These are phyloP conservation scores for Trichoderma breve DNA, from an alignment of 2,329 filamentous ascomycete genomes.

Conservation along the genomic window DNA sequence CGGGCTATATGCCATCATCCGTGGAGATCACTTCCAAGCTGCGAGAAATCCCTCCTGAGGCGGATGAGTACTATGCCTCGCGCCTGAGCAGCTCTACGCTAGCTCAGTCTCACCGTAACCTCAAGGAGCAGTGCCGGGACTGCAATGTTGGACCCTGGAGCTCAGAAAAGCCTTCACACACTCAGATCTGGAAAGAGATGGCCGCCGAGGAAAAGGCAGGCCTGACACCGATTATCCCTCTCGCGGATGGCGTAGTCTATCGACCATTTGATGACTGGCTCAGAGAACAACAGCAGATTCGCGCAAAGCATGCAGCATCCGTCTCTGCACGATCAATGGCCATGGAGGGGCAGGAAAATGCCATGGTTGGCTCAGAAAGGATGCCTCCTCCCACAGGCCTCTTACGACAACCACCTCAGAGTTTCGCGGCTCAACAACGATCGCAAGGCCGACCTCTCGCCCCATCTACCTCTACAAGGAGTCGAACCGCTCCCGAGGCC, in stretches of 20 bases:
- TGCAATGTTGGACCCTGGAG: conserved; percentile 60
- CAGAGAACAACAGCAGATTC: conserved; percentile 50
- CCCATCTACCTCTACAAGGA: conserved; percentile 26
- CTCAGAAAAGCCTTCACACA: conserved; percentile 46
- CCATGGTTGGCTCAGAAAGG: conserved; percentile 34
- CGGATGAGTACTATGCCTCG: conserved; percentile 55
- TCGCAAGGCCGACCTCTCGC: conserved; percentile 50
- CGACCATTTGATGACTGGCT: conserved; percentile 61
- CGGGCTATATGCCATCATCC: conserved; percentile 67
- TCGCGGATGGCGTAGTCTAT: conserved; percentile 62
- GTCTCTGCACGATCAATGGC: conserved; percentile 30
- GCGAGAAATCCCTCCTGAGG: conserved; percentile 56
- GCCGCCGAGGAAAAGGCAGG: conserved; percentile 66
- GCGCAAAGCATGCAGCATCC: conserved; percentile 32
- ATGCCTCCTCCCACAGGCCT: conserved; percentile 38
- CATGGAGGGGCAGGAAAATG: conserved; percentile 34
- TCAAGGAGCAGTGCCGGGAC: conserved; percentile 56
- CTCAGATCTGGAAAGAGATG: conserved; percentile 64
- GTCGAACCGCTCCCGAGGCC: conserved; percentile 29
- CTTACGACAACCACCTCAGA: conserved; percentile 57
- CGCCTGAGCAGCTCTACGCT: conserved; percentile 47
- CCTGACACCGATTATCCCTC: conserved; percentile 60
- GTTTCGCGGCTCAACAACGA: conserved; percentile 65
- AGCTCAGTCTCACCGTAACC: conserved; percentile 48
- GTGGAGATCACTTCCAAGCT: conserved; percentile 59